phyloP scores from a whole-genome alignment of 228 moss, liverwort and hornwort genomes.

The Sphagnum magellanicum region DNA sequence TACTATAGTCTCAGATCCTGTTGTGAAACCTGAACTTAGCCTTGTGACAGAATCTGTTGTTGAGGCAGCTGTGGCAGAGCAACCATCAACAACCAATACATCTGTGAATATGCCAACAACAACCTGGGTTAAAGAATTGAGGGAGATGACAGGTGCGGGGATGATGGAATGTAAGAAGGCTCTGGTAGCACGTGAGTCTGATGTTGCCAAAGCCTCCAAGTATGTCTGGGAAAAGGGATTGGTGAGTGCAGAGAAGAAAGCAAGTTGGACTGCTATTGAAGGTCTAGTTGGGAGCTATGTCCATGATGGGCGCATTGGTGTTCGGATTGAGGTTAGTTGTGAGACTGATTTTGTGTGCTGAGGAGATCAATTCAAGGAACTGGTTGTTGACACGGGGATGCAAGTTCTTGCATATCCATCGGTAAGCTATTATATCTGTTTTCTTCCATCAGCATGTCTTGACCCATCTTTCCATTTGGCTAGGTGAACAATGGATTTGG shows the following conservation, averaged over 20 bases:
- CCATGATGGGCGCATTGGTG: slow-evolving; percentile 87
- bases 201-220: slow-evolving; percentile 36
- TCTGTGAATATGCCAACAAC: slow-evolving; percentile 21
- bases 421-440: slow-evolving; percentile 12
- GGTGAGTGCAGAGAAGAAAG: slow-evolving; percentile 46
- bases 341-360: slow-evolving; percentile 97
- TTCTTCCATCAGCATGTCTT: too few relatives aligned
- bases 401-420: slow-evolving; percentile 82
- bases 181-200: slow-evolving; percentile 24
- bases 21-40: slow-evolving; percentile 1
- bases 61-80: neutral
- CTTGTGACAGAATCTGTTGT: too few relatives aligned
- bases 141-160: slow-evolving; percentile 47
- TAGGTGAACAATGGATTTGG: too few relatives aligned
- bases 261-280: slow-evolving; percentile 48
- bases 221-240: slow-evolving; percentile 52
- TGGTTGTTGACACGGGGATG: slow-evolving; percentile 83
- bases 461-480: too few relatives aligned
- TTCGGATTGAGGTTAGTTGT: slow-evolving; percentile 81
- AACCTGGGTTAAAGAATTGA: slow-evolving; percentile 65
- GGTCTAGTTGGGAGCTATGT: slow-evolving; percentile 80
- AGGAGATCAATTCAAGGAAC: slow-evolving; percentile 71
- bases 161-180: slow-evolving; percentile 86
- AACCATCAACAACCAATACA: slow-evolving; percentile 1
- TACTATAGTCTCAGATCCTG: neutral